Base-by-base conservation (phyloP, 495 filamentous ascomycete species). In the Penicillium atrosanguineum region DNA sequence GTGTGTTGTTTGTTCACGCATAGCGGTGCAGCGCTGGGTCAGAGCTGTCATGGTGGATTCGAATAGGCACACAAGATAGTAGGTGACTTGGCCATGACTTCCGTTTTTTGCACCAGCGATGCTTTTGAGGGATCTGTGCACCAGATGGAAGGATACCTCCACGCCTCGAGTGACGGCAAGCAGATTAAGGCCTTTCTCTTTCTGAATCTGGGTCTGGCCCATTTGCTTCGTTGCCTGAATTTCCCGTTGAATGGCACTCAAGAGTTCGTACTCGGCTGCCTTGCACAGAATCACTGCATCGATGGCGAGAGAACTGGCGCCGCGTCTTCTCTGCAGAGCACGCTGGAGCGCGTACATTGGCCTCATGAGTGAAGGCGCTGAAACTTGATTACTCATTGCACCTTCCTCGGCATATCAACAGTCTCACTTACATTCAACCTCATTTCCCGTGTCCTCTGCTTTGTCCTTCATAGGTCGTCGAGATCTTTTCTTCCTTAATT, bases 51-150 rank as follows among this genome's bases (percentile, higher is more conserved):
- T 59, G 6, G 57, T 62, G 16, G 67, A 66, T 31, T 75, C 67
- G 48, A 74, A 79, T 14, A 80, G 60, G 25, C 56, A 61, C 12
- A 73, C 71, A 7, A 79, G 49, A 26, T 69, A 67, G 59, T 78
- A 79, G 1, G 52, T 59, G 23, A 78, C 26, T 11, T 71, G 65
- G 1, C 55, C 58, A 12, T 52, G 46, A 7, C 19, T 44, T 0
- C 52, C 57, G 19, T 59, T 38, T 6, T 61, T 55, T 1, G 55
- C 58, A 6, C 28, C 43, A 4, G 65, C 50, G 0, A 79, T 36
- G 45, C 70, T 76, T 23, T 70, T 65, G 19, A 78, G 44, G 1
- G 65, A 63, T 29, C 67, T 59, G 16, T 65, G 53, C 1, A 70
- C 50, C 40, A 70, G 52, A 1, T 45, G 39, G 46, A 65, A 64